Evolutionary conservation across 177 flowering plant species (phyloP).

Genomic region (Vitis hybrid): DNA sequence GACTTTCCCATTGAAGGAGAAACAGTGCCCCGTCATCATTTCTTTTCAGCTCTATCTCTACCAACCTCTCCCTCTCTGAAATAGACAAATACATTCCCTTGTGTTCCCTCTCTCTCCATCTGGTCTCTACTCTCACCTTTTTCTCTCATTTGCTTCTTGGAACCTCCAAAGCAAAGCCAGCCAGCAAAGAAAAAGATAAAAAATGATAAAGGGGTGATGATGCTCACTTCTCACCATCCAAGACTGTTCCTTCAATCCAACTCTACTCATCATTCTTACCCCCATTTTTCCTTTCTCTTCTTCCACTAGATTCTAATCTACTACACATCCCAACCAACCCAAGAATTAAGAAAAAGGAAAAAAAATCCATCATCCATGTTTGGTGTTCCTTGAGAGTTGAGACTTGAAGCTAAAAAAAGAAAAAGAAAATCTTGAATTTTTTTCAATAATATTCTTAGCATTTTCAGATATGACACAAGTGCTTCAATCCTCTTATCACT

Average conservation of each 20-base stretch:
- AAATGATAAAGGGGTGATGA: conserved; percentile 28
- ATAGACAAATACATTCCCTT: too few species aligned
- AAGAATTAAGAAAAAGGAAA: neutral
- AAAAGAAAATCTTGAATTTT: neutral
- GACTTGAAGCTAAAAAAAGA: neutral
- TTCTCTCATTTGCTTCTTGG: conserved; percentile 21
- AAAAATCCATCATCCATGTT: conserved; percentile 4
- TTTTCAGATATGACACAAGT: conserved; percentile 39
- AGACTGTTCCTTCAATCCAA: conserved; percentile 60
- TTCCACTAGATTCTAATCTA: neutral
- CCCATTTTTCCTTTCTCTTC: neutral
- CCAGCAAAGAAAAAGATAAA: neutral
- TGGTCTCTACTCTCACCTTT: neutral
- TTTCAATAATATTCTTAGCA: neutral
- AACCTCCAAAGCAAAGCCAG: conserved; percentile 13
- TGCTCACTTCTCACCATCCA: conserved; percentile 46
- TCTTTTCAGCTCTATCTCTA: neutral
- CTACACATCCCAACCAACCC: neutral
- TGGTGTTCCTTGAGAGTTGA: too few species aligned
- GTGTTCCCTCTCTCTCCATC: neutral
- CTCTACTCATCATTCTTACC: conserved; percentile 32
- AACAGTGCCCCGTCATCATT: neutral
- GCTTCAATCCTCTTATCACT: conserved; percentile 43
- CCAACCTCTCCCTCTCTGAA: neutral
- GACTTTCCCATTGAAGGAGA: conserved; percentile 1